Evolutionary conservation across 768 basidiomycete genomes (phyloP).

Genomic region (Polyporus arcularius): DNA sequence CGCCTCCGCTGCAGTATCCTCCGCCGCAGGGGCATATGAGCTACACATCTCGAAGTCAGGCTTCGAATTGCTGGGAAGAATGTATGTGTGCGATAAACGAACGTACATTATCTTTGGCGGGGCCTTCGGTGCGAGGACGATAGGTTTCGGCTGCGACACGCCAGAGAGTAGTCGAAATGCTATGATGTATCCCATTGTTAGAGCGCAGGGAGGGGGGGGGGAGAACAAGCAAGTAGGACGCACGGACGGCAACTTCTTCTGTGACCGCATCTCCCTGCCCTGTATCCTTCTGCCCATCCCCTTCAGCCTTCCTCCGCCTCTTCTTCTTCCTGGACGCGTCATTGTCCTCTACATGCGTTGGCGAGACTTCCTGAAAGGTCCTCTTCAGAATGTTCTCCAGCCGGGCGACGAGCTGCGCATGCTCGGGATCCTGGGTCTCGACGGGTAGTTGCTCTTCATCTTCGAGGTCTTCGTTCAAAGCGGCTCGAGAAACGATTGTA

Average conservation of each 20-base stretch:
- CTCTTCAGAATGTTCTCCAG: slow-evolving; percentile 19
- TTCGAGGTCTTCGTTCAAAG: slow-evolving; percentile 10
- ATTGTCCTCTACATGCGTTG: neutral
- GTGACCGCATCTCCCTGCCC: neutral
- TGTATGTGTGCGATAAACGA: neutral
- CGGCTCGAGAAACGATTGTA: slow-evolving; percentile 8
- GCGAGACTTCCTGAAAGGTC: slow-evolving; percentile 7
- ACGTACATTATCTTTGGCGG: slow-evolving; percentile 23
- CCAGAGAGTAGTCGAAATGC: slow-evolving; percentile 30
- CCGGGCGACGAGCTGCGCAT: slow-evolving; percentile 16
- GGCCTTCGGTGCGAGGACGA: slow-evolving; percentile 23
- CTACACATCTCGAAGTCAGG: slow-evolving; percentile 15
- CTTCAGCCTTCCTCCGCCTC: slow-evolving; percentile 9
- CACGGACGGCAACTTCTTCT: slow-evolving; percentile 8
- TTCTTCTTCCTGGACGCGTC: neutral
- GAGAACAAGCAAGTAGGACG: neutral
- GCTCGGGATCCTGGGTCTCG: slow-evolving; percentile 5
- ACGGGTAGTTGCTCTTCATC: slow-evolving; percentile 6
- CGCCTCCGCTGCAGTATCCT: slow-evolving; percentile 33
- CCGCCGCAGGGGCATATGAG: slow-evolving; percentile 28
- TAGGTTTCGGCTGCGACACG: slow-evolving; percentile 15
- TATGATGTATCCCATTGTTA: neutral
- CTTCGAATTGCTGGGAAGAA: neutral
- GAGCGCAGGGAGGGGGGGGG: too few species aligned
- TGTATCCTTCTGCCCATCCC: neutral